These are phyloP conservation scores for Kwoniella europaea DNA, from an alignment of 768 basidiomycete species.

Conservation along the genomic window DNA sequence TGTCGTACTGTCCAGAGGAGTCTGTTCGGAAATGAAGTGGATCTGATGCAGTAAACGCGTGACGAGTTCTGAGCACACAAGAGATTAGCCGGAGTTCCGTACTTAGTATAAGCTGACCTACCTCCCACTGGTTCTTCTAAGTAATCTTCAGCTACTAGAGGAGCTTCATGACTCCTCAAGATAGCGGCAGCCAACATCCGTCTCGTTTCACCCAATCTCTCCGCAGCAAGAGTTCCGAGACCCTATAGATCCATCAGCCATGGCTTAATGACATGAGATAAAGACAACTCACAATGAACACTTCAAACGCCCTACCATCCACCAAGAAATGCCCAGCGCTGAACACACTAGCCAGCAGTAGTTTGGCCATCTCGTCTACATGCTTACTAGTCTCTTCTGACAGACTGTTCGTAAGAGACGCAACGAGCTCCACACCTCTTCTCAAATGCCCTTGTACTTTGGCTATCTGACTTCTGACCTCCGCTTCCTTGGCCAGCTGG, in stretches of 20 bases:
- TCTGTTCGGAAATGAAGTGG: slow-evolving; percentile 77
- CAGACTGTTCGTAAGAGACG: slow-evolving; percentile 65
- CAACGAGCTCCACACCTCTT: slow-evolving; percentile 73
- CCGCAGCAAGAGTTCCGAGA: slow-evolving; percentile 73
- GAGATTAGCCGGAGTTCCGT: slow-evolving; percentile 5
- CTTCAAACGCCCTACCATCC: slow-evolving; percentile 69
- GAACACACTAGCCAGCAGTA: slow-evolving; percentile 73
- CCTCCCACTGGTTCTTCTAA: slow-evolving; percentile 70
- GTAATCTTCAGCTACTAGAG: slow-evolving; percentile 72
- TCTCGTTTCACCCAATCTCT: slow-evolving; percentile 70
- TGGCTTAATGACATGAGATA: neutral
- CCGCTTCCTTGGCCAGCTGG: slow-evolving; percentile 79
- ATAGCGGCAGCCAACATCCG: slow-evolving; percentile 83
- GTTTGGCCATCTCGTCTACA: slow-evolving; percentile 66
- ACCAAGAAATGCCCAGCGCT: slow-evolving; percentile 68
- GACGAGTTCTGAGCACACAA: slow-evolving; percentile 67
- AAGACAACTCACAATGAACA: slow-evolving; percentile 70
- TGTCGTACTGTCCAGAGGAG: slow-evolving; percentile 81
- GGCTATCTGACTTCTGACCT: slow-evolving; percentile 68
- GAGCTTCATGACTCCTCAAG: slow-evolving; percentile 71
- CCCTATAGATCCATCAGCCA: slow-evolving; percentile 60
- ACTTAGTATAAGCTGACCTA: slow-evolving; percentile 12
- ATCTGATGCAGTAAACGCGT: slow-evolving; percentile 84
- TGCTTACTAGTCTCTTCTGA: slow-evolving; percentile 66
- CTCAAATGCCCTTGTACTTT: slow-evolving; percentile 65